Evolutionary conservation across 768 basidiomycete species (phyloP).

Genomic region (Austroboletus festivus): DNA sequence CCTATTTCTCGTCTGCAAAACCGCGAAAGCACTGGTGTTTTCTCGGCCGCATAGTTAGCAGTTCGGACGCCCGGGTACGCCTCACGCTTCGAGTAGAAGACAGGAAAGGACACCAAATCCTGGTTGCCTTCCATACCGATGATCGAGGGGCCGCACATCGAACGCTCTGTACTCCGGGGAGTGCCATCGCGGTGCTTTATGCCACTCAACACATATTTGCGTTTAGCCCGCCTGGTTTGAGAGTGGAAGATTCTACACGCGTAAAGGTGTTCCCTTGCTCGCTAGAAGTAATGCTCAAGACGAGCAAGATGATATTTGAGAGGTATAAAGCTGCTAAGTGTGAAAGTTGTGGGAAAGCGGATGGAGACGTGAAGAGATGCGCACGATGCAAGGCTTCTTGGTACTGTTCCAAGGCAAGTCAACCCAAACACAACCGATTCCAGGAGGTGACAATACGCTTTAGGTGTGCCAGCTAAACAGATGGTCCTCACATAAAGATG

Average conservation of each 20-base stretch:
- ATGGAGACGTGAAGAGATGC: slow-evolving; percentile 21
- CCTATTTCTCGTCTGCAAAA: slow-evolving; percentile 22
- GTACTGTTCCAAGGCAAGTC: slow-evolving; percentile 31
- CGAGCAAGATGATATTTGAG: slow-evolving; percentile 22
- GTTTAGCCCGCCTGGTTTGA: slow-evolving; percentile 29
- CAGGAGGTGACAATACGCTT: slow-evolving; percentile 3
- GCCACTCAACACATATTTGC: slow-evolving; percentile 30
- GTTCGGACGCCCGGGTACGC: slow-evolving; percentile 22
- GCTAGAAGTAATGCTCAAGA: slow-evolving; percentile 24
- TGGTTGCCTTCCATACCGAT: slow-evolving; percentile 32
- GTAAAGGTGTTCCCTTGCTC: slow-evolving; percentile 28
- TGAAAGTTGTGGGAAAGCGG: slow-evolving; percentile 20
- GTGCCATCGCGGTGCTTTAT: slow-evolving; percentile 31
- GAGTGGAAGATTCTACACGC: slow-evolving; percentile 23
- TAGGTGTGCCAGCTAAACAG: slow-evolving; percentile 23
- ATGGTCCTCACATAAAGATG: slow-evolving; percentile 23
- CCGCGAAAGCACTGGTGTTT: slow-evolving; percentile 32
- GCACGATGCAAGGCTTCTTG: slow-evolving; percentile 27
- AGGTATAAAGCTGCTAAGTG: slow-evolving; percentile 19
- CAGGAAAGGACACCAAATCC: slow-evolving; percentile 20
- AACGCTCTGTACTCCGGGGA: slow-evolving; percentile 22
- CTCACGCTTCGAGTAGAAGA: slow-evolving; percentile 30
- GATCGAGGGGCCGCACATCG: slow-evolving; percentile 27
- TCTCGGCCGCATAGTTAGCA: slow-evolving; percentile 26
- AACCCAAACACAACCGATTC: not conserved